A percentile compares a stretch with the other conserved stretches of the same genome.
Conservation (phyloP, 208 protist species). For the Naegleria lovaniensis region DNA sequence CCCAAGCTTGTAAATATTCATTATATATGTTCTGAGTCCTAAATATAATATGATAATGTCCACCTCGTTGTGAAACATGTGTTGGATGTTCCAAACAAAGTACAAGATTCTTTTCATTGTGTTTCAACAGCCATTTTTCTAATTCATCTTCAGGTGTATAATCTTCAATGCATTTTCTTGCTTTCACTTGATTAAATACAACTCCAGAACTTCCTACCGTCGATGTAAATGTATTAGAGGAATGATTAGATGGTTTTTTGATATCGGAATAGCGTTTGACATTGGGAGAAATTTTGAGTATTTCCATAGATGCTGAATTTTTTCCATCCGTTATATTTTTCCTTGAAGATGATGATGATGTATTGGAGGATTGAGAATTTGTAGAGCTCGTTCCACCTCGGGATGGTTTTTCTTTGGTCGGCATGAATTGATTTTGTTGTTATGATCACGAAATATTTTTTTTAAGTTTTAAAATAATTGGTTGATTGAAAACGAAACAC, state of each 20-base stretch:
- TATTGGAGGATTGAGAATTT: too few species aligned
- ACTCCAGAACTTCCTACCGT: neutral
- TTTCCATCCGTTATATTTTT: too few species aligned
- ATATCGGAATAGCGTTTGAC: neutral
- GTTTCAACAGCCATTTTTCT: neutral
- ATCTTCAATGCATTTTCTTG: neutral
- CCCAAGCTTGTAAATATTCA: neutral
- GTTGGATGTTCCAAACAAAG: neutral
- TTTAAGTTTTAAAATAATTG: too few species aligned
- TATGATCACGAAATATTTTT: too few species aligned
- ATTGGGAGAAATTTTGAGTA: neutral
- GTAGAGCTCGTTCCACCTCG: too few species aligned
- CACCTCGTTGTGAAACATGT: constrained; percentile 1
- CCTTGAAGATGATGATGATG: too few species aligned
- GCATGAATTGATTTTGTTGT: too few species aligned
- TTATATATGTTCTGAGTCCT: neutral
- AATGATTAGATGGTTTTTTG: neutral
- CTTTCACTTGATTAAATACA: neutral
- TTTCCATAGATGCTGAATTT: too few species aligned
- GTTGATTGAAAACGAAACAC: too few species aligned
- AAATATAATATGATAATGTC: neutral
- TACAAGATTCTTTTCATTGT: neutral
- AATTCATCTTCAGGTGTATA: neutral
- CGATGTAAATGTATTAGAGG: neutral
- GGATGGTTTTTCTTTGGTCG: too few species aligned